Evolutionary conservation across 306 rosid genomes (phyloP), one percentile per base, ranked within the genome.

Genomic region (Datisca glomerata): DNA sequence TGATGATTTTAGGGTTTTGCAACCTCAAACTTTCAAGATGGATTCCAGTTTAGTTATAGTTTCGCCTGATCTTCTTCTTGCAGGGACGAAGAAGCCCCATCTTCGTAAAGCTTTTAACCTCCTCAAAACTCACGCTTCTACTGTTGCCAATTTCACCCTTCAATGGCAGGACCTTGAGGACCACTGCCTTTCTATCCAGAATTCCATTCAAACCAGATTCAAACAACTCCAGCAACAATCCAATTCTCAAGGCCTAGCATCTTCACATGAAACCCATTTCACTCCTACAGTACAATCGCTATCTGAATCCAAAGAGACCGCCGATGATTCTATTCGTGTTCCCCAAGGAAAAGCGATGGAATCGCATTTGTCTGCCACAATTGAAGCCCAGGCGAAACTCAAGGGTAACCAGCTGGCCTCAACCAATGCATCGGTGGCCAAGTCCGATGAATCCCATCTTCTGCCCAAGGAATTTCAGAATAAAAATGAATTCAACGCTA

Each of bases 111-210:
- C 71, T 15, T 64, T 69, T 55, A 59, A 54, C 47, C 63, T 54
- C 40, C 63, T 69, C 40, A 69, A 69, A 60, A 20, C 60, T 23
- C 71, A 64, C 43, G 64, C 67, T 13, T 41, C 76, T 36, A 35
- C 60, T 31, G 64, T 69, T 12, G 67, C 76, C 67, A 48, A 57
- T 29, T 64, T 64, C 35, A 53, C 67, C 38, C 71, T 69, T 60
- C 64, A 59, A 33, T 59, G 71, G 71, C 75, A 69, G 51, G 71
- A 59, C 34, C 63, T 69, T 19, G 64, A 54, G 24, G 71, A 64
- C 11, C 56, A 69, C 63, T 47, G 63, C 35, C 18, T 21, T 36
- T 57, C 37, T 53, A 52, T 69, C 55, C 36, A 54, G 45, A 23
- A 32, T 6, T 53, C 60, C 10, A 54, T 66, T 13, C 57, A 53